phyloP scores from a whole-genome alignment of 495 filamentous ascomycete genomes.

The Aspergillus wentii region DNA sequence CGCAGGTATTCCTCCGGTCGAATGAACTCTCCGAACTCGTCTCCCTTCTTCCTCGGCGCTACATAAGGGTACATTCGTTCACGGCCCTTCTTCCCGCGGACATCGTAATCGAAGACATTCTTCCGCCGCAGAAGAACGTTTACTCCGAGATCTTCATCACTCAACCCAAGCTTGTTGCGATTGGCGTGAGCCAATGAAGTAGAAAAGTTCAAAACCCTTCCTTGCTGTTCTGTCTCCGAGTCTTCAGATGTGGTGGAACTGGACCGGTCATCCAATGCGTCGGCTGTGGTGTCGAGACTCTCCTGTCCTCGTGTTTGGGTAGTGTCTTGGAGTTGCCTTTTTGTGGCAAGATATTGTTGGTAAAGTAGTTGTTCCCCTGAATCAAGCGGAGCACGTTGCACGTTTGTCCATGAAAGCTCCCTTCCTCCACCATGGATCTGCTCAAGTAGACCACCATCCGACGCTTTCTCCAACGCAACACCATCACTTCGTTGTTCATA shows the following conservation, averaged over 20 bases:
- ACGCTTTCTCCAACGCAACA: slow-evolving; percentile 51
- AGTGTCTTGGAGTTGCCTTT: slow-evolving; percentile 72
- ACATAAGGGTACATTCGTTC: slow-evolving; percentile 92
- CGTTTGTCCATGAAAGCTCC: slow-evolving; percentile 52
- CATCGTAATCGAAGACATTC: slow-evolving; percentile 85
- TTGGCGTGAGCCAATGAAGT: slow-evolving; percentile 74
- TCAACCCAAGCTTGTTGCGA: slow-evolving; percentile 74
- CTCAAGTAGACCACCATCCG: slow-evolving; percentile 57
- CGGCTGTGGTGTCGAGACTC: slow-evolving; percentile 62
- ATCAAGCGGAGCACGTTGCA: slow-evolving; percentile 60
- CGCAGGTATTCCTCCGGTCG: slow-evolving; percentile 90
- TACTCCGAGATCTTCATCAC: slow-evolving; percentile 82
- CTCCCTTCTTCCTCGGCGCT: slow-evolving; percentile 68
- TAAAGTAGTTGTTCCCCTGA: slow-evolving; percentile 73
- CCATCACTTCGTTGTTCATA: slow-evolving; percentile 63
- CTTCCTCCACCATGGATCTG: slow-evolving; percentile 62
- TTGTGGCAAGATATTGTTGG: slow-evolving; percentile 84
- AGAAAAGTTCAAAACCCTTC: slow-evolving; percentile 83
- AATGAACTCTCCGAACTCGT: slow-evolving; percentile 92
- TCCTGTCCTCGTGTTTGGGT: slow-evolving; percentile 61
- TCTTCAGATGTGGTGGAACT: slow-evolving; percentile 82
- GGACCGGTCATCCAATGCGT: slow-evolving; percentile 78
- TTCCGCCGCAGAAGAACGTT: slow-evolving; percentile 87
- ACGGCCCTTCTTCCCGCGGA: slow-evolving; percentile 86
- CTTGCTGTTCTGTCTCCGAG: slow-evolving; percentile 85